These are phyloP conservation scores for Dendrobium officinale DNA, from an alignment of 106 monocot genomes.

Conservation along the genomic window DNA sequence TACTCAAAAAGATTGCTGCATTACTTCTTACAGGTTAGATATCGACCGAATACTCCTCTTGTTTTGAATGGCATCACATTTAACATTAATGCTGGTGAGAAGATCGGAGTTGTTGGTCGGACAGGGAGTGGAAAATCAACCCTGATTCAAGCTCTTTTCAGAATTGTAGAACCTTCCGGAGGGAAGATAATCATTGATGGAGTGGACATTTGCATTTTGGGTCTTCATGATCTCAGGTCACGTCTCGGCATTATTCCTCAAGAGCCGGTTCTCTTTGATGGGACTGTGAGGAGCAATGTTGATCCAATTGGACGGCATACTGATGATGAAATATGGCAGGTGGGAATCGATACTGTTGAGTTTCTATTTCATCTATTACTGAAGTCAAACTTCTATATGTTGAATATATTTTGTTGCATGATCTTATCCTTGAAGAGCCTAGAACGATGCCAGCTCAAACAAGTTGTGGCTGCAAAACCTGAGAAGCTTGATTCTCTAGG, in stretches of 20 bases:
- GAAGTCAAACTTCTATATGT: not conserved
- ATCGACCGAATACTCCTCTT: constrained; percentile 57
- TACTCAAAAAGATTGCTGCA: not conserved
- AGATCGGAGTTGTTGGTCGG: constrained; percentile 72
- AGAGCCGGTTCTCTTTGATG: constrained; percentile 77
- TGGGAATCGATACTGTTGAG: constrained; percentile 3
- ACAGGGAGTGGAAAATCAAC: constrained; percentile 89
- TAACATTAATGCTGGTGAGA: constrained; percentile 55
- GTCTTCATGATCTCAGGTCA: constrained; percentile 76
- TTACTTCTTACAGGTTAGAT: constrained; percentile 38
- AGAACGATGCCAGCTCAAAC: constrained; percentile 67
- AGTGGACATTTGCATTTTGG: constrained; percentile 50
- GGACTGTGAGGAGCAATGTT: constrained; percentile 71
- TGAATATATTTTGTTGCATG: not conserved
- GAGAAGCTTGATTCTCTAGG: constrained; percentile 63
- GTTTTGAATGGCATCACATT: constrained; percentile 54
- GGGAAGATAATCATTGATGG: constrained; percentile 65
- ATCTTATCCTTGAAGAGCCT: constrained; percentile 39
- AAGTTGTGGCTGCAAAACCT: constrained; percentile 49
- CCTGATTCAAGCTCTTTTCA: constrained; percentile 67
- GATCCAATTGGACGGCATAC: constrained; percentile 52
- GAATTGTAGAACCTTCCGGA: constrained; percentile 57
- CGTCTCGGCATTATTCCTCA: constrained; percentile 80
- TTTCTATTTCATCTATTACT: not conserved
- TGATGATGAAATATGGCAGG: constrained; percentile 81